Percentiles rank a stretch among this genome's conserved stretches.
These are phyloP conservation scores for Tolypocladium inflatum DNA, from an alignment of 2,329 filamentous ascomycete genomes.

Conservation along the genomic window DNA sequence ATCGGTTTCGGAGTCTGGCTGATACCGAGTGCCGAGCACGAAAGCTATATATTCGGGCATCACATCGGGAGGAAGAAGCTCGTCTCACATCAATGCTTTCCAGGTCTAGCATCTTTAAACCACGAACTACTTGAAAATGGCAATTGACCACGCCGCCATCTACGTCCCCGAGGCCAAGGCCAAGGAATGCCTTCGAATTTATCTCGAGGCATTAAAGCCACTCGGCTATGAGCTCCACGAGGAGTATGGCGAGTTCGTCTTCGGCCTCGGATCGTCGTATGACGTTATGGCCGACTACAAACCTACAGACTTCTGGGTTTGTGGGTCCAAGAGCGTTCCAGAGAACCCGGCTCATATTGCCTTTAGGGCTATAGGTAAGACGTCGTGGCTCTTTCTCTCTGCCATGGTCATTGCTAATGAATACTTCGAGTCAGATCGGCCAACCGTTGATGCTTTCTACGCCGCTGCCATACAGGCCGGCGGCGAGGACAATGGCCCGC, in stretches of 20 bases:
- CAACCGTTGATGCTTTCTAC: constrained; percentile 34
- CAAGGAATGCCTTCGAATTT: constrained; percentile 20
- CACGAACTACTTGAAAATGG: constrained; percentile 14
- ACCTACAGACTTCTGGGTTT: constrained; percentile 22
- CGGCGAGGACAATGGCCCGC: constrained; percentile 37
- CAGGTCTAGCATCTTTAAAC: too few species aligned
- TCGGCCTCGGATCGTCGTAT: constrained; percentile 19
- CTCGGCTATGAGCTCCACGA: constrained; percentile 23
- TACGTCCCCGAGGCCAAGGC: constrained; percentile 16
- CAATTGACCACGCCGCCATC: constrained; percentile 25
- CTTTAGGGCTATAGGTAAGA: constrained; percentile 20
- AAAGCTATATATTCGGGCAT: neutral
- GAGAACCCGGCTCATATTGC: constrained; percentile 16
- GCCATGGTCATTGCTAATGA: neutral
- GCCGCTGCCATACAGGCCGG: constrained; percentile 30
- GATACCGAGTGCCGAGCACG: neutral
- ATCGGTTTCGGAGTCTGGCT: neutral
- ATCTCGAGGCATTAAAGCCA: constrained; percentile 23
- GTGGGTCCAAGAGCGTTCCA: constrained; percentile 7
- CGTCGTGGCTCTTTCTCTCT: neutral
- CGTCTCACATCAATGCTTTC: neutral
- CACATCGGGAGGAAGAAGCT: neutral
- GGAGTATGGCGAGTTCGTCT: constrained; percentile 16
- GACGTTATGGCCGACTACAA: constrained; percentile 7
- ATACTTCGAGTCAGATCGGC: constrained; percentile 20